These are phyloP conservation scores for Gossypium davidsonii DNA, from an alignment of 441 rosid genomes.

Conservation along the genomic window DNA sequence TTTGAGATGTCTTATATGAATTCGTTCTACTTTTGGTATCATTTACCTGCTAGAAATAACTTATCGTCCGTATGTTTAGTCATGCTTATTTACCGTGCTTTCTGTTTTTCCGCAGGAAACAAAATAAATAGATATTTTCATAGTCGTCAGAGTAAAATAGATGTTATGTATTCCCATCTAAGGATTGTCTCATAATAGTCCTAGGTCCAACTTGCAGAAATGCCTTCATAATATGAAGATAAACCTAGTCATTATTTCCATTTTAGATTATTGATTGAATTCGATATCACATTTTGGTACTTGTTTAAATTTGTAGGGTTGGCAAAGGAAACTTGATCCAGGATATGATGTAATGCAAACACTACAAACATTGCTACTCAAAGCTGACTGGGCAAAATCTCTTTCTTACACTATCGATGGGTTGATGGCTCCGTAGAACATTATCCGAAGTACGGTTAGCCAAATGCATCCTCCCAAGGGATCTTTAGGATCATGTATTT, in stretches of 20 bases:
- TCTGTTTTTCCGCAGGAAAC: neutral
- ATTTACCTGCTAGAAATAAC: neutral
- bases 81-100: neutral
- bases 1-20: neutral
- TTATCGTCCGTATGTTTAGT: neutral
- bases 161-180: neutral
- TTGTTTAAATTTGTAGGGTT: slow-evolving; percentile 54
- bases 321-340: slow-evolving; percentile 98
- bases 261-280: slow-evolving; percentile 1
- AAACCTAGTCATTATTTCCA: neutral
- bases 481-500: neutral
- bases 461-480: neutral
- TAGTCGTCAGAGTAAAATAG: neutral
- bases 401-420: slow-evolving; percentile 95
- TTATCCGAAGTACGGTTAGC: slow-evolving; percentile 1
- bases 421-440: slow-evolving; percentile 81
- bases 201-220: neutral
- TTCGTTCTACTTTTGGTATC: neutral
- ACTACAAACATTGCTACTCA: slow-evolving; percentile 75
- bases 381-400: slow-evolving; percentile 94
- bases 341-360: slow-evolving; percentile 89
- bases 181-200: neutral
- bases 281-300: neutral
- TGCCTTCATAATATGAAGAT: neutral
- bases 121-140: neutral